Evolutionary conservation across 1,284 basidiomycete species (phyloP).

Genomic region (Melampsora larici-populina): DNA sequence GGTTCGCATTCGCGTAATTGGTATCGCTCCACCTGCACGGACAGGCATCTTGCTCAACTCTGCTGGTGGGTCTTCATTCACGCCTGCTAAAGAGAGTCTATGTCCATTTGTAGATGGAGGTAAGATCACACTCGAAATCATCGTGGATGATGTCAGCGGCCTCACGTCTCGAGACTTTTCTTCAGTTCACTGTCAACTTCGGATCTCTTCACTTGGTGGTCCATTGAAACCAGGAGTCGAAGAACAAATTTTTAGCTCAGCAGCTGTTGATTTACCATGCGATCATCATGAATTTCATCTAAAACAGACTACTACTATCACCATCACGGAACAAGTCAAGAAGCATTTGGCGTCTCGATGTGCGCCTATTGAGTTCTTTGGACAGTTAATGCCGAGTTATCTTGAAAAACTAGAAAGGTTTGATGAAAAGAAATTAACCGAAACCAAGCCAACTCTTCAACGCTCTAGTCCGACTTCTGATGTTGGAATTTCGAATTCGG

Average conservation of each 20-base stretch:
- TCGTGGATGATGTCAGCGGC: constrained; percentile 79
- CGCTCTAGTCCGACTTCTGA: constrained; percentile 43
- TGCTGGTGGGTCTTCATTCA: constrained; percentile 66
- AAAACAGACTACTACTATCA: constrained; percentile 74
- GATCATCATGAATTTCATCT: constrained; percentile 70
- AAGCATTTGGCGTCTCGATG: constrained; percentile 70
- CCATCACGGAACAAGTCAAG: constrained; percentile 69
- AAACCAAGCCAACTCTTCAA: constrained; percentile 45
- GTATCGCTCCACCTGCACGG: constrained; percentile 51
- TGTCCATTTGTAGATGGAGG: constrained; percentile 29
- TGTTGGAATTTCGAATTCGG: constrained; percentile 23
- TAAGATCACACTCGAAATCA: constrained; percentile 56
- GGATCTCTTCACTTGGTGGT: constrained; percentile 75
- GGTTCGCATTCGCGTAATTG: constrained; percentile 65
- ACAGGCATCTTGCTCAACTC: constrained; percentile 56
- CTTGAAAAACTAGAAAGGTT: constrained; percentile 81
- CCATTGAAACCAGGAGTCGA: constrained; percentile 63
- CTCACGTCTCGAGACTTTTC: constrained; percentile 71
- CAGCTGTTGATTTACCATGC: constrained; percentile 69
- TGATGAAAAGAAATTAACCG: constrained; percentile 78
- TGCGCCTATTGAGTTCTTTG: constrained; percentile 83
- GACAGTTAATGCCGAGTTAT: constrained; percentile 72
- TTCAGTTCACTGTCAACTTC: constrained; percentile 75
- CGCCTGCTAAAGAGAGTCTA: constrained; percentile 62
- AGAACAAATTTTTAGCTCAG: constrained; percentile 71